Conservation (phyloP, 163 green algal genomes). For the Coccomyxa subellipsoidea region DNA sequence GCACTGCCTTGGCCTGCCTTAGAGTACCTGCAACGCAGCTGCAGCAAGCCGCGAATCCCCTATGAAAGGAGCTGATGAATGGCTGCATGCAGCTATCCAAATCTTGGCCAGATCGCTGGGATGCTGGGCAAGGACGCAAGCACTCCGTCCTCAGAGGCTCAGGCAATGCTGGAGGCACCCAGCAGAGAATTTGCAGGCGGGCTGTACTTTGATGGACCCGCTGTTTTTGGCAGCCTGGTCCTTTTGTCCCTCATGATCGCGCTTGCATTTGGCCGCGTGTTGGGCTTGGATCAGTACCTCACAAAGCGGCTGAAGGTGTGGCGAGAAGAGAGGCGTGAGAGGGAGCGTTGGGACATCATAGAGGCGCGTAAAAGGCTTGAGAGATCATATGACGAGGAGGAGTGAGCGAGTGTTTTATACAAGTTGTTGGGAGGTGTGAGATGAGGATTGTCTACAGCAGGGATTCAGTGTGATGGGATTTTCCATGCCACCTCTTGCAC, state of each 20-base stretch:
- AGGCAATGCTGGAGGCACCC: not conserved
- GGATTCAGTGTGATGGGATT: too few relatives aligned
- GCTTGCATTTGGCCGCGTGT: not conserved
- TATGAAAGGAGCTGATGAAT: not conserved
- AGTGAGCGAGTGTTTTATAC: too few relatives aligned
- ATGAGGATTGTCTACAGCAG: too few relatives aligned
- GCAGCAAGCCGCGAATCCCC: too few relatives aligned
- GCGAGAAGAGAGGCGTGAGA: not conserved
- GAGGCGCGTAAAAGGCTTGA: not conserved
- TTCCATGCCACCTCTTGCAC: too few relatives aligned
- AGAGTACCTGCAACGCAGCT: too few relatives aligned
- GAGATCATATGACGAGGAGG: not conserved
- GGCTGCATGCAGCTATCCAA: not conserved
- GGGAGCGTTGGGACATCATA: not conserved
- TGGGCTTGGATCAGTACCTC: not conserved
- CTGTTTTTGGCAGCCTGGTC: not conserved
- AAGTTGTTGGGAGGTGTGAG: too few relatives aligned
- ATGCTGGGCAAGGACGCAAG: not conserved
- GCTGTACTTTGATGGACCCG: not conserved
- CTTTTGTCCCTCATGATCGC: not conserved
- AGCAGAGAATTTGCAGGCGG: not conserved
- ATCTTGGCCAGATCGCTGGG: not conserved
- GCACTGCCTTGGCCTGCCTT: too few relatives aligned
- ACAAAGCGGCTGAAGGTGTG: not conserved
- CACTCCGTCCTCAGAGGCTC: not conserved